Evolutionary conservation across 305 asterid genomes (phyloP), one percentile per base, ranked within the genome.

Genomic region (Striga hermonthica): DNA sequence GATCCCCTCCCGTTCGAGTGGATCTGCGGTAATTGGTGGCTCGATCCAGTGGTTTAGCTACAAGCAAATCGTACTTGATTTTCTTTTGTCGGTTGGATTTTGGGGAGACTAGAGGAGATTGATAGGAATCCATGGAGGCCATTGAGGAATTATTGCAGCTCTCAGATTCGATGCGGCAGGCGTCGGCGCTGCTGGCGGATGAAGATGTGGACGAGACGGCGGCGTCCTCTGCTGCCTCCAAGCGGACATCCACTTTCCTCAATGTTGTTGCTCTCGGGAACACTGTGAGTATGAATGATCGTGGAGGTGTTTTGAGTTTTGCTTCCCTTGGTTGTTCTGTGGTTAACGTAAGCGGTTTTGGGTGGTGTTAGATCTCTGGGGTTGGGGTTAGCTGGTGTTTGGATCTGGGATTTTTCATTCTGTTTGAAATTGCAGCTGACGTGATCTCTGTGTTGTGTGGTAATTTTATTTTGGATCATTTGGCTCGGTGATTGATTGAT

Each of bases 151-250:
- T 89, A 88, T 64, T 84, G 13, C 84, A 87, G 81, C 95, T 91
- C 31, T 84, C 98, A 28, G 94, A 89, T 74, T 75, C 98, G 77
- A 91, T 91, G 97, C 84, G 88, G 81, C 98, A 87, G 82, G 97
- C 97, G 12, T 52, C 97, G 53, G 77, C 91, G 66, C 72, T 92
- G 80, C 91, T 92, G 53, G 95, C 96, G 53, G 98, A 89, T 71
- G 98, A 92, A 71, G 97, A 89, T 76, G 78, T 85, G 45, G 98
- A 89, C 57, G 97, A 87, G 70, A 72, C 82, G 44, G 44, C 44
- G 69, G 35, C 92, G 53, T 67, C 96, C 1, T 75, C 87, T 14
- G 72, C 83, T 13, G 76, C 91, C 34, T 79, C 98, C 53, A 89
- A 68, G 78, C 95, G 97, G 35, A 54, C 91, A 1, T 83, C 97